Evolutionary conservation across 345 rosid genomes (phyloP).

Genomic region (Kernera saxatilis): DNA sequence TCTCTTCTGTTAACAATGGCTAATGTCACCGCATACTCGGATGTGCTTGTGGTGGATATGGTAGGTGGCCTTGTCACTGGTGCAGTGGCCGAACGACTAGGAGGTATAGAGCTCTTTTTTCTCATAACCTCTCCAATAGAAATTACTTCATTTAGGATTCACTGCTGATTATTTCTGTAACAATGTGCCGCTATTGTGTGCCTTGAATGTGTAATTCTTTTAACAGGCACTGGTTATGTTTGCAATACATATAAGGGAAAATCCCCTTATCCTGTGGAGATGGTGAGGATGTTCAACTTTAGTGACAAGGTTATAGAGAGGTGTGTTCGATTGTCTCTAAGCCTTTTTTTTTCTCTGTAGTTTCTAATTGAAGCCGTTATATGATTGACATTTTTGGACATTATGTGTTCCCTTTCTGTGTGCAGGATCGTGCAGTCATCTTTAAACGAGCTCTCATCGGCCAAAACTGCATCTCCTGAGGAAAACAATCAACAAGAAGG

Average conservation of each 20-base stretch:
- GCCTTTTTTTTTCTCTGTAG: slow-evolving; percentile 1
- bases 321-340: slow-evolving; percentile 31
- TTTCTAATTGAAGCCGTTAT: neutral
- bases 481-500: slow-evolving; percentile 19
- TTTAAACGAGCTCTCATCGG: slow-evolving; percentile 46
- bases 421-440: slow-evolving; percentile 65
- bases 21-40: slow-evolving; percentile 68
- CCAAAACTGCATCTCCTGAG: slow-evolving; percentile 12
- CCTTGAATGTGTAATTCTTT: neutral
- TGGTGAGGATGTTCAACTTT: slow-evolving; percentile 85
- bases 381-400: neutral
- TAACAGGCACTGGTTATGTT: slow-evolving; percentile 68
- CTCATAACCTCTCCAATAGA: neutral
- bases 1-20: slow-evolving; percentile 85
- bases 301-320: slow-evolving; percentile 60
- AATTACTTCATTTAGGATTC: neutral
- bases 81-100: slow-evolving; percentile 90
- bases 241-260: slow-evolving; percentile 61
- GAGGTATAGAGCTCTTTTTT: slow-evolving; percentile 44
- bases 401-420: neutral
- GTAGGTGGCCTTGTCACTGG: slow-evolving; percentile 94
- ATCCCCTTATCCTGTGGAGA: slow-evolving; percentile 58
- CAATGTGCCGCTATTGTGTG: neutral
- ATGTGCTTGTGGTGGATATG: slow-evolving; percentile 82
- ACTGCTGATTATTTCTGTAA: neutral